phyloP scores from a whole-genome alignment of 495 filamentous ascomycete genomes.

The Neurospora cerealis region DNA sequence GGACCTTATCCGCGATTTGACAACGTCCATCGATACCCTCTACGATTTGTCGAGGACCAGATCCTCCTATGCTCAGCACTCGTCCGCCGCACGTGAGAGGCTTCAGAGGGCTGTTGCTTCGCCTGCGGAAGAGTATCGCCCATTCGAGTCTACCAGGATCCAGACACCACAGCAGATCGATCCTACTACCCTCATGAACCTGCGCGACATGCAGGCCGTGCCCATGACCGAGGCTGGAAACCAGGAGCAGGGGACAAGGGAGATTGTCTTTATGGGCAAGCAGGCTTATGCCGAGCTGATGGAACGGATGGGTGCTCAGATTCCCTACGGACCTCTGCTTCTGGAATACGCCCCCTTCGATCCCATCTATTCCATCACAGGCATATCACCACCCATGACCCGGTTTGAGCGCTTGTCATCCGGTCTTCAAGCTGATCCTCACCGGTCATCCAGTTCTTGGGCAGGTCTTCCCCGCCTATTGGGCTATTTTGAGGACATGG shows the following conservation, averaged over 20 bases:
- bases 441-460: slow-evolving; percentile 48
- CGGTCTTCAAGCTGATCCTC: slow-evolving; percentile 46
- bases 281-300: slow-evolving; percentile 34
- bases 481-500: slow-evolving; percentile 78
- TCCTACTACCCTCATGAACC: slow-evolving; percentile 30
- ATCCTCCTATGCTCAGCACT: slow-evolving; percentile 31
- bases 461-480: slow-evolving; percentile 49
- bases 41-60: slow-evolving; percentile 76
- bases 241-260: slow-evolving; percentile 20
- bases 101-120: slow-evolving; percentile 18
- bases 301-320: slow-evolving; percentile 14
- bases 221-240: slow-evolving; percentile 27
- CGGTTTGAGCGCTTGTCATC: slow-evolving; percentile 54
- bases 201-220: slow-evolving; percentile 31
- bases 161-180: slow-evolving; percentile 45
- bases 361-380: slow-evolving; percentile 53
- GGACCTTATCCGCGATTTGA: slow-evolving; percentile 67
- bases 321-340: slow-evolving; percentile 44
- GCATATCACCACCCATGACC: slow-evolving; percentile 51
- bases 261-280: slow-evolving; percentile 46
- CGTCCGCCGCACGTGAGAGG: slow-evolving; percentile 13
- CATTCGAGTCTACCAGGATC: slow-evolving; percentile 45
- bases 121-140: slow-evolving; percentile 32
- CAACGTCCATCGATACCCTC: slow-evolving; percentile 77
- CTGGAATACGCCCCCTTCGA: slow-evolving; percentile 60